Conservation (phyloP, 257 asterid species). For the Solanum chiquidenum region DNA sequence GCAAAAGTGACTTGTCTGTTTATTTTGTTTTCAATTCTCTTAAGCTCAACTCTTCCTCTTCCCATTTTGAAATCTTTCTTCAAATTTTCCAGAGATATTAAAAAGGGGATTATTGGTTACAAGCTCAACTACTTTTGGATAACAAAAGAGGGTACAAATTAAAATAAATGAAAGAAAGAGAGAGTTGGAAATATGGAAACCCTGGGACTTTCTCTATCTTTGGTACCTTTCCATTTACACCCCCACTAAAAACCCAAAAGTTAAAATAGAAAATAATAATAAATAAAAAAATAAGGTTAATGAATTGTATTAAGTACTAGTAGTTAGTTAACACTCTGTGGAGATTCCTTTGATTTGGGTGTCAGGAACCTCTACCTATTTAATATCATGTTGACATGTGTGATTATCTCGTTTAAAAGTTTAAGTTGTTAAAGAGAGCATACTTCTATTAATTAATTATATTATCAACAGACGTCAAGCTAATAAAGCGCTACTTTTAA, state of each 20-base stretch:
- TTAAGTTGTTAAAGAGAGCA: no score
- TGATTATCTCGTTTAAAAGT: no score
- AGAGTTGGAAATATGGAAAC: constrained; percentile 10
- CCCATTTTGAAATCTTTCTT: neutral
- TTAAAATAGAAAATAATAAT: neutral
- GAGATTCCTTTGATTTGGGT: no score
- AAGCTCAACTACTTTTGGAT: constrained; percentile 7
- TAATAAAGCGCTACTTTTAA: no score
- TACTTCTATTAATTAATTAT: no score
- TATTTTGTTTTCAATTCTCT: constrained; percentile 30
- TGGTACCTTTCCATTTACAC: constrained; percentile 4
- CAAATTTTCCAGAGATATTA: neutral
- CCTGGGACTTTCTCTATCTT: constrained; percentile 12
- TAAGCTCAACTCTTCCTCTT: constrained; percentile 13
- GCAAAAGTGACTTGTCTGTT: constrained; percentile 32
- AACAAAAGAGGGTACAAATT: neutral
- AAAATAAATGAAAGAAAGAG: constrained; percentile 3
- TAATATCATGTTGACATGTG: neutral
- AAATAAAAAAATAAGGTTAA: neutral
- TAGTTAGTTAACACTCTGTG: no score
- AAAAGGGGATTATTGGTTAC: constrained; percentile 1
- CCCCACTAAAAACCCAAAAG: neutral
- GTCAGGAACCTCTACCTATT: no score
- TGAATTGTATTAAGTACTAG: no score
- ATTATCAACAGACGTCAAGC: neutral